Evolutionary conservation across 805 yeast genomes (phyloP).

Genomic region (Lipomyces sp.): DNA sequence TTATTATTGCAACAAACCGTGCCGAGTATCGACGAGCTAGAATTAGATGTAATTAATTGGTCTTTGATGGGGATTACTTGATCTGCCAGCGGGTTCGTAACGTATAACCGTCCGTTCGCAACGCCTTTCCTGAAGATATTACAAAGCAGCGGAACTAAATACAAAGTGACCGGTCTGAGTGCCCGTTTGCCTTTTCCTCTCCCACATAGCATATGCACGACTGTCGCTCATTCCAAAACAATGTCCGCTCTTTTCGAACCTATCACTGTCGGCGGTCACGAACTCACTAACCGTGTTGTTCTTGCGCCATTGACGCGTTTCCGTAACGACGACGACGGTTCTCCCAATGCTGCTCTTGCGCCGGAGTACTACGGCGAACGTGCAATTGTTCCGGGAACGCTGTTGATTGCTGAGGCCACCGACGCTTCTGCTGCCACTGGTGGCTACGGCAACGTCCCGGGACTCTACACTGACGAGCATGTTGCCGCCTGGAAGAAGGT

Average conservation of each 20-base stretch:
- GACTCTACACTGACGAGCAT: slow-evolving; percentile 69
- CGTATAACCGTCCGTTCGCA: too few relatives aligned
- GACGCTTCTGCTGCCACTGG: slow-evolving; percentile 44
- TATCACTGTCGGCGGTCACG: slow-evolving; percentile 30
- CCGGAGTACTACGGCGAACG: slow-evolving; percentile 55
- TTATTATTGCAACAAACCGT: too few relatives aligned
- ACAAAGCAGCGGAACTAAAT: too few relatives aligned
- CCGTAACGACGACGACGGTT: slow-evolving; percentile 33
- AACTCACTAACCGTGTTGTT: slow-evolving; percentile 42
- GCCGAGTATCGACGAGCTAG: too few relatives aligned
- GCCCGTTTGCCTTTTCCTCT: too few relatives aligned
- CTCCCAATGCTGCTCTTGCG: slow-evolving; percentile 42
- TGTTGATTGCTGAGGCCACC: slow-evolving; percentile 61
- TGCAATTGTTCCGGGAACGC: slow-evolving; percentile 53
- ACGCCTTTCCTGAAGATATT: too few relatives aligned
- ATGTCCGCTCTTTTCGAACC: slow-evolving; percentile 30
- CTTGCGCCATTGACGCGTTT: slow-evolving; percentile 51
- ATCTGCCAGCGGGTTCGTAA: too few relatives aligned
- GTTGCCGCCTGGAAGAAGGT: slow-evolving; percentile 73
- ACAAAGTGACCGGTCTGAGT: too few relatives aligned
- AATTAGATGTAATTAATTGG: too few relatives aligned
- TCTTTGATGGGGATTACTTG: too few relatives aligned
- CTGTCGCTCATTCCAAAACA: background rate
- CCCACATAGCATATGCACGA: too few relatives aligned
- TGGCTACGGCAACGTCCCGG: slow-evolving; percentile 39